These are phyloP conservation scores for Chamaecrista fasciculata DNA, from an alignment of 306 rosid species.

Conservation along the genomic window DNA sequence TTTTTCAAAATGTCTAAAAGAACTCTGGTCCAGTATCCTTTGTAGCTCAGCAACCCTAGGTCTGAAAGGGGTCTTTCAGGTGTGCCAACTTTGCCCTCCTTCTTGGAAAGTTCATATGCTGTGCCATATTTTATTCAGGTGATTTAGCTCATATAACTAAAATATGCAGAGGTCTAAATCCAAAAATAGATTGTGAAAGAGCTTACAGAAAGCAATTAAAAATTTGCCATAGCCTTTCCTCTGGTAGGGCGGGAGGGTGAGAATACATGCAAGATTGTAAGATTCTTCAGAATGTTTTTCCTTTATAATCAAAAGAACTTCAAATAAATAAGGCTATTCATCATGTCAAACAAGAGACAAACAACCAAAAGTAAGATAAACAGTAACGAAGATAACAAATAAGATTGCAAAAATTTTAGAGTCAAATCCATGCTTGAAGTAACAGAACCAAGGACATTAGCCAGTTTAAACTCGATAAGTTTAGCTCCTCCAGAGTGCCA, in stretches of 20 bases:
- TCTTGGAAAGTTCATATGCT: slow-evolving; percentile 98
- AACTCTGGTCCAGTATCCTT: slow-evolving; percentile 99
- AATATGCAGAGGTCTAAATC: background rate
- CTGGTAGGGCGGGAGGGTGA: slow-evolving; percentile 72
- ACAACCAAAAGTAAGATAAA: background rate
- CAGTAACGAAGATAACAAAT: background rate
- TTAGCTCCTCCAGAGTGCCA: background rate
- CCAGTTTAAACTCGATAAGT: background rate
- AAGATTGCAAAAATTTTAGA: background rate
- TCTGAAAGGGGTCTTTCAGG: slow-evolving; percentile 99
- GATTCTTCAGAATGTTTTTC: slow-evolving; percentile 78
- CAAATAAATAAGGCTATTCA: background rate
- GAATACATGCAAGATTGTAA: slow-evolving; percentile 65
- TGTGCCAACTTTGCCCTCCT: slow-evolving; percentile 98
- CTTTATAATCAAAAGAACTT: slow-evolving; percentile 32
- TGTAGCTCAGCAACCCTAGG: slow-evolving; percentile 89
- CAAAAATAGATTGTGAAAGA: background rate
- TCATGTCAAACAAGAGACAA: background rate
- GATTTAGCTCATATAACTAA: background rate
- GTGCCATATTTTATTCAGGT: slow-evolving; percentile 32
- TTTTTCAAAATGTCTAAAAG: slow-evolving; percentile 89
- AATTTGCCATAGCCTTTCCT: slow-evolving; percentile 77
- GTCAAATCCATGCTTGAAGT: background rate
- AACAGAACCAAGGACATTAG: background rate
- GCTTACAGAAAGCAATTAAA: slow-evolving; percentile 70